Evolutionary conservation across 208 protist genomes (phyloP).

Genomic region (Acanthamoeba royreba): DNA sequence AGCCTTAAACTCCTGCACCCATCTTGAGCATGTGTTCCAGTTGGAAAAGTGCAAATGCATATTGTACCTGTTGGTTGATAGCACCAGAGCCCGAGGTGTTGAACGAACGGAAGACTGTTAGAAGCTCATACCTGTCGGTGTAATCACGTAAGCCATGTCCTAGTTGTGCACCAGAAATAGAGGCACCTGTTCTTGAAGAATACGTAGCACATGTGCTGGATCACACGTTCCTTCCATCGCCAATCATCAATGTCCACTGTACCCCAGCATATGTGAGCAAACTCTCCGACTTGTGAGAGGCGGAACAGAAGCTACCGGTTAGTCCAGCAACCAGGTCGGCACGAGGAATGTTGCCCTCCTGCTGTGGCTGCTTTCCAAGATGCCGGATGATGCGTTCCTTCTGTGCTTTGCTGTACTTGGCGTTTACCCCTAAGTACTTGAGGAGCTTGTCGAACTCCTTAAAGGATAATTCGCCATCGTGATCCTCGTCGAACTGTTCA

Average conservation of each 20-base stretch:
- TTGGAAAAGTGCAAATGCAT: neutral
- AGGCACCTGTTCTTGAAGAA: constrained; percentile 10
- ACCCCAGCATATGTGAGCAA: neutral
- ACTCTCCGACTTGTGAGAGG: neutral
- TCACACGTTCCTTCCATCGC: neutral
- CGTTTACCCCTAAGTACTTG: neutral
- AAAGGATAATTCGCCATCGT: neutral
- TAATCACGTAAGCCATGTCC: neutral
- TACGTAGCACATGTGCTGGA: constrained; percentile 31
- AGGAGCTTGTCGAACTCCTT: constrained; percentile 36
- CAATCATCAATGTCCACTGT: constrained; percentile 11
- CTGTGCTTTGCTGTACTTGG: neutral
- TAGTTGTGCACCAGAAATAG: neutral
- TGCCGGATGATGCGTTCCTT: neutral
- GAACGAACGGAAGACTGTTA: neutral
- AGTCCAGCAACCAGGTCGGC: neutral
- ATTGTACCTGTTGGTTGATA: neutral
- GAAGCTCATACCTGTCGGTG: neutral
- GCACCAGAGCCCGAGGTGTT: neutral
- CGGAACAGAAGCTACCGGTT: neutral
- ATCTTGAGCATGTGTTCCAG: neutral
- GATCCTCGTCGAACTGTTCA: neutral
- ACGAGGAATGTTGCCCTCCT: neutral
- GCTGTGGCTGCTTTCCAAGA: neutral
- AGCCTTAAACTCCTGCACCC: neutral